Conservation (phyloP, 345 rosid species). For the Rhodamnia rubescens region DNA sequence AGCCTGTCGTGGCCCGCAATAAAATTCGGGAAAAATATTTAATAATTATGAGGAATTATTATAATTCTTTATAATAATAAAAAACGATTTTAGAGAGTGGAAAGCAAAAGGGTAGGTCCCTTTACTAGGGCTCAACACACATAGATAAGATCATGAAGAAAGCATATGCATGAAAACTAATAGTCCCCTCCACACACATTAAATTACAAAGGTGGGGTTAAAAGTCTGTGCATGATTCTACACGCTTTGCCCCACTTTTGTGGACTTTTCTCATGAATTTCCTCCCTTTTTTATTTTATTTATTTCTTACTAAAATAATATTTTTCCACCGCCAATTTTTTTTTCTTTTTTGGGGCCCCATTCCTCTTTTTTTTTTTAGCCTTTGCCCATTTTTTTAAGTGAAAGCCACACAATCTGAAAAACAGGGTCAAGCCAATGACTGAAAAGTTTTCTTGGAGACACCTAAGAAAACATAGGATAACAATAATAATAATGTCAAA, state of each 20-base stretch:
- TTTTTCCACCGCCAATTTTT: neutral
- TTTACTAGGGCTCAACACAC: neutral
- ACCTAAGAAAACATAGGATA: neutral
- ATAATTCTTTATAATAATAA: too few species aligned
- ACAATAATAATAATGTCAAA: neutral
- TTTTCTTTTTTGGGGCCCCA: too few species aligned
- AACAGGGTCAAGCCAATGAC: neutral
- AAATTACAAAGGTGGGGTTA: neutral
- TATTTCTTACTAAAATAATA: neutral
- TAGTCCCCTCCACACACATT: neutral
- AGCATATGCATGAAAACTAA: neutral
- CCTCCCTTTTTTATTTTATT: neutral
- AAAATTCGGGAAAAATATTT: neutral
- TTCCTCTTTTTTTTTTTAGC: neutral
- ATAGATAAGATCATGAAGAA: neutral
- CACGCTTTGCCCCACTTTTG: slow-evolving; percentile 33
- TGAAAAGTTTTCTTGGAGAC: neutral
- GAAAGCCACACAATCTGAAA: neutral
- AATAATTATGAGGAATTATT: neutral
- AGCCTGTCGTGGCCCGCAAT: neutral
- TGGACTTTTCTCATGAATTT: slow-evolving; percentile 18
- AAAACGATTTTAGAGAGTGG: too few species aligned
- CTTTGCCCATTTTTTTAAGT: neutral
- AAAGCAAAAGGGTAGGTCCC: neutral
- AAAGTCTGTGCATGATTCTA: slow-evolving; percentile 11